Evolutionary conservation across 2,329 filamentous ascomycete species (phyloP).

Genomic region (Zasmidium cellare): DNA sequence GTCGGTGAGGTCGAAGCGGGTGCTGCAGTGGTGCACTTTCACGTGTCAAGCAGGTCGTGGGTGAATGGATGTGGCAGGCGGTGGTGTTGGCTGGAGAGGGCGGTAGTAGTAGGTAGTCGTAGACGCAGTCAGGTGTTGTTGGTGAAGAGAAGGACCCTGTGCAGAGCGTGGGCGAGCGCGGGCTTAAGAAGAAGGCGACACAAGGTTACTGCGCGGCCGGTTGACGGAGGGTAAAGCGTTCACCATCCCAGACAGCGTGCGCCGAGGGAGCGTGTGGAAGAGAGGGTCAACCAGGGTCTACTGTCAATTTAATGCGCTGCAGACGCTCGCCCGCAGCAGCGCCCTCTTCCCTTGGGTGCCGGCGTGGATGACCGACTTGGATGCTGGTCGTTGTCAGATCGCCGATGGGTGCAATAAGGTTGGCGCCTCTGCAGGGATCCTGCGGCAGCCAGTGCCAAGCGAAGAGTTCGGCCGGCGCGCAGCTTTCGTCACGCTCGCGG

Average conservation of each 20-base stretch:
- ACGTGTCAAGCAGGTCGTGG: neutral
- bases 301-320: neutral
- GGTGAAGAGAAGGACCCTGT: constrained; percentile 3
- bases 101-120: neutral
- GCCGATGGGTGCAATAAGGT: neutral
- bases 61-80: neutral
- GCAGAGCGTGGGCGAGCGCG: neutral
- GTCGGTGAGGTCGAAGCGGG: neutral
- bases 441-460: neutral
- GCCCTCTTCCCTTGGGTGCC: neutral
- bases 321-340: neutral
- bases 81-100: neutral
- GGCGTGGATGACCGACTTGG: neutral
- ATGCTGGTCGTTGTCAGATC: neutral
- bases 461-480: neutral
- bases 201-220: constrained; percentile 21
- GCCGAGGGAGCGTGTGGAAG: constrained; percentile 13
- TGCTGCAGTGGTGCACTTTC: neutral
- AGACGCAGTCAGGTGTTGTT: neutral
- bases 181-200: constrained; percentile 1
- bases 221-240: constrained; percentile 15
- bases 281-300: constrained; percentile 6
- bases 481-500: neutral
- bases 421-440: neutral
- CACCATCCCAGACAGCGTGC: constrained; percentile 17